A percentile compares a stretch with the other conserved stretches of the same genome.
Evolutionary conservation across 176 grass and related monocot genomes (phyloP).

Genomic region (Aegilops speltoides): DNA sequence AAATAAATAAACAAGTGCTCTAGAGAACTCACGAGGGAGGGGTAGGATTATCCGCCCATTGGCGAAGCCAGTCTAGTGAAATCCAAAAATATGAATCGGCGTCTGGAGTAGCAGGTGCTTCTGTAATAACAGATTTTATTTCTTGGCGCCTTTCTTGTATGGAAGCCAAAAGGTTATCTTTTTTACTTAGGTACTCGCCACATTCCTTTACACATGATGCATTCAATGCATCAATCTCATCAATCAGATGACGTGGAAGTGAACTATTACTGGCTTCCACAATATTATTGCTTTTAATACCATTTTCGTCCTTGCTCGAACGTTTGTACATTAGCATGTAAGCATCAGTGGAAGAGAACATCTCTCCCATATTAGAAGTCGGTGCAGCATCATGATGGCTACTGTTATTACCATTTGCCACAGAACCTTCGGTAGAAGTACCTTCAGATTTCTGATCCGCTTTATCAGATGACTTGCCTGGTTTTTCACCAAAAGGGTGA

Average conservation of each 20-base stretch:
- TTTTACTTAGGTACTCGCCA: conserved; percentile 69
- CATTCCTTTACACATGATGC: conserved; percentile 59
- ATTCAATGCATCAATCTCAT: conserved; percentile 75
- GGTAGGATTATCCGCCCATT: conserved; percentile 82
- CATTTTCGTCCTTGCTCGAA: conserved; percentile 40
- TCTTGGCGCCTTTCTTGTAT: conserved; percentile 81
- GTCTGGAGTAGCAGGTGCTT: conserved; percentile 58
- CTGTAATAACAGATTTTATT: conserved; percentile 78
- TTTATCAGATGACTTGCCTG: conserved; percentile 62
- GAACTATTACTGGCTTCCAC: conserved; percentile 43
- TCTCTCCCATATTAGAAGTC: conserved; percentile 40
- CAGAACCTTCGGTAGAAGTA: conserved; percentile 34
- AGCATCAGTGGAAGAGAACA: conserved; percentile 97
- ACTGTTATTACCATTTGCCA: conserved; percentile 41
- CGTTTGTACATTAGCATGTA: conserved; percentile 98
- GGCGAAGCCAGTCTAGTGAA: conserved; percentile 94
- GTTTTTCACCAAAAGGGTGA: conserved; percentile 87
- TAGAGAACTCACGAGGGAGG: conserved; percentile 69
- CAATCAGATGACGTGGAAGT: conserved; percentile 62
- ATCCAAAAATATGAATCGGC: conserved; percentile 95
- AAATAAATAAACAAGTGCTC: not conserved
- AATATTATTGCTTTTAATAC: conserved; percentile 35
- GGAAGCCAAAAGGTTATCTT: conserved; percentile 60
- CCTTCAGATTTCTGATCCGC: conserved; percentile 42
- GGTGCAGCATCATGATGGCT: conserved; percentile 25